Percentiles rank a stretch among this genome's conserved stretches.
Conservation (phyloP, 2,329 filamentous ascomycete species). For the Pseudogymnoascus sp. region DNA sequence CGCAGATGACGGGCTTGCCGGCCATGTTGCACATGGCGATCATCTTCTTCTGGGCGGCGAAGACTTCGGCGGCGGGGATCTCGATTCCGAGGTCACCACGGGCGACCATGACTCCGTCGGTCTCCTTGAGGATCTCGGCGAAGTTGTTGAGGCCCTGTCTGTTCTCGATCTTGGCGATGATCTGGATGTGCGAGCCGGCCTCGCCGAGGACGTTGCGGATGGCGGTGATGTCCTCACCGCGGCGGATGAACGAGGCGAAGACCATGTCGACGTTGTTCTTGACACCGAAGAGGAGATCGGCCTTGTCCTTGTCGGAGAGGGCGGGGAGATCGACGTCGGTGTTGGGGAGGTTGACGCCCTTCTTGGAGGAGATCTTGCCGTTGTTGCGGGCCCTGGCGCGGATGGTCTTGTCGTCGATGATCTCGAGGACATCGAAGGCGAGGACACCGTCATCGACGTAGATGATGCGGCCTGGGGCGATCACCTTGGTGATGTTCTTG, state of each 20-base stretch:
- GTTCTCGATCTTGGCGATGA: slow-evolving; percentile 99
- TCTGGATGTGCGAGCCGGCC: slow-evolving; percentile 93
- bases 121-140: slow-evolving; percentile 88
- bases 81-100: slow-evolving; percentile 98
- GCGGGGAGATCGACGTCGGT: slow-evolving; percentile 97
- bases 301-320: slow-evolving; percentile 96
- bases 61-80: slow-evolving; percentile 96
- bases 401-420: slow-evolving; percentile 84
- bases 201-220: slow-evolving; percentile 88
- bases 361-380: slow-evolving; percentile 96
- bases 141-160: slow-evolving; percentile 99
- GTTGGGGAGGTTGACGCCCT: slow-evolving; percentile 98
- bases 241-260: slow-evolving; percentile 96
- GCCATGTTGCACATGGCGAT: slow-evolving; percentile 99
- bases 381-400: slow-evolving; percentile 88
- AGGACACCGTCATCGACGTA: slow-evolving; percentile 98
- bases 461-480: slow-evolving; percentile 81
- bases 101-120: slow-evolving; percentile 99
- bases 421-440: slow-evolving; percentile 84
- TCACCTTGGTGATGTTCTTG: slow-evolving; percentile 99
- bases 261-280: slow-evolving; percentile 99
- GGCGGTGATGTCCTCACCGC: slow-evolving; percentile 82
- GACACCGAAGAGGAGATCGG: slow-evolving; percentile 87
- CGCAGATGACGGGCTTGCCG: slow-evolving; percentile 97
- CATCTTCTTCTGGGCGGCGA: slow-evolving; percentile 99